Percentiles rank a stretch among this genome's conserved stretches.
Conservation (phyloP, 208 protist species). For the Tetramitus jugosus region DNA sequence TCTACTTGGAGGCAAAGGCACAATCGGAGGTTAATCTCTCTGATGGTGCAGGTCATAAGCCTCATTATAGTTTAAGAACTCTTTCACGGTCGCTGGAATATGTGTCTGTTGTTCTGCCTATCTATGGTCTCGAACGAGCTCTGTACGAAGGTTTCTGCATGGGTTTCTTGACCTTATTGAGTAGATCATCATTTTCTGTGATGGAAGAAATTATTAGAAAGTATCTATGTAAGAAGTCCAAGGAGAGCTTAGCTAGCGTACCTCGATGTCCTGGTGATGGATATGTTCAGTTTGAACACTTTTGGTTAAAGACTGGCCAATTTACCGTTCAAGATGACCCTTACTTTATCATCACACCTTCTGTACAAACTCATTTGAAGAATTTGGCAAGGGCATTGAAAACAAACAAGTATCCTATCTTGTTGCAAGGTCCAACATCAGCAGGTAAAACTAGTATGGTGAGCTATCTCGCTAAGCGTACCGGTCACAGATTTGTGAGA, state of each 20-base stretch:
- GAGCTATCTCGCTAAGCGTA: conserved; percentile 92
- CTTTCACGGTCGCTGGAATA: conserved; percentile 90
- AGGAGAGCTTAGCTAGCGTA: conserved; percentile 41
- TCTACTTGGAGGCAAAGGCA: conserved; percentile 81
- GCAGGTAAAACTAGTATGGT: conserved; percentile 98
- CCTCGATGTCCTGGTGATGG: conserved; percentile 30
- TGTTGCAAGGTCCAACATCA: conserved; percentile 96
- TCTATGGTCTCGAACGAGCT: conserved; percentile 84
- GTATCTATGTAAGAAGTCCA: conserved; percentile 62
- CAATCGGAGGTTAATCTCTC: conserved; percentile 69
- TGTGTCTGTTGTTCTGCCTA: conserved; percentile 23
- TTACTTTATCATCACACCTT: conserved; percentile 92
- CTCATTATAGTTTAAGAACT: conserved; percentile 93
- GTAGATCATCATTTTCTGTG: conserved; percentile 61
- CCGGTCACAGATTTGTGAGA: conserved; percentile 95
- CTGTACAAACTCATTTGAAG: conserved; percentile 78
- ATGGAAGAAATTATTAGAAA: conserved; percentile 75
- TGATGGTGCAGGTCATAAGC: conserved; percentile 81
- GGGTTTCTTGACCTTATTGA: conserved; percentile 89
- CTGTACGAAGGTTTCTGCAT: conserved; percentile 91
- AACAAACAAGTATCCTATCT: conserved; percentile 82
- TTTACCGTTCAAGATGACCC: conserved; percentile 34
- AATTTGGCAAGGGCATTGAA: conserved; percentile 86
- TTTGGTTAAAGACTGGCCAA: conserved; percentile 74
- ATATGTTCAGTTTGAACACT: conserved; percentile 81